Evolutionary conservation across 169 alveolate genomes (phyloP), one percentile per base, ranked within the genome.

Genomic region (Amoebophrya sp.): DNA sequence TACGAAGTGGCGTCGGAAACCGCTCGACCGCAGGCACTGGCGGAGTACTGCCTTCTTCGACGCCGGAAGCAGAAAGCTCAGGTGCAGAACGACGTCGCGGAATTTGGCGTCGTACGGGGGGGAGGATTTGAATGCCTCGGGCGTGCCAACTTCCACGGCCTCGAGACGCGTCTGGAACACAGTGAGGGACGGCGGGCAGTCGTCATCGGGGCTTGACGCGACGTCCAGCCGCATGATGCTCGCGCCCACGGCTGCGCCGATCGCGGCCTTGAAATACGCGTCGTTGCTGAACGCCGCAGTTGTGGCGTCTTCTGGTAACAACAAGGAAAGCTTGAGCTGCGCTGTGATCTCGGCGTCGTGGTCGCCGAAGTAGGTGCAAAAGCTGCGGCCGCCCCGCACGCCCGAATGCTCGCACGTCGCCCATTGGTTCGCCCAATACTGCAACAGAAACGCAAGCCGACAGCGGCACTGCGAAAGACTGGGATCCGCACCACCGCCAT

Each of bases 321-420:
- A 16, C 78, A 58, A n/a, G 38, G 78, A 58, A n/a, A 58, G 23
- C 39, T 58, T 16, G 34, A 58, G 4, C 78, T 2, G 29, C 29
- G 23, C 5, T 58, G 29, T 1, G 10, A 58, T 10, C 10, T 23
- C 10, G 7, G 29, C 29, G 34, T 58, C 78, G 4, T 58, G 26
- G 78, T 58, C 78, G 78, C 78, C 78, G 78, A 58, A 58, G 78
- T 58, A 58, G 78, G 38, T 58, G 34, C 78, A 58, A n/a, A 58
- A 58, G 78, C 23, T 58, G 29, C 23, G 4, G 4, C 78, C 78
- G n/a, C 34, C 29, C 78, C 34, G 38, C 78, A 7, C 5, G 34
- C 23, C 34, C 23, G 23, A n/a, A n/a, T n/a, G n/a, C n/a, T n/a
- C 7, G 78, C 78, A 58, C 29, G 78, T 13, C 39, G 78, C 26